Conservation (phyloP, 2,329 filamentous ascomycete species). For the Colletotrichum shisoi region DNA sequence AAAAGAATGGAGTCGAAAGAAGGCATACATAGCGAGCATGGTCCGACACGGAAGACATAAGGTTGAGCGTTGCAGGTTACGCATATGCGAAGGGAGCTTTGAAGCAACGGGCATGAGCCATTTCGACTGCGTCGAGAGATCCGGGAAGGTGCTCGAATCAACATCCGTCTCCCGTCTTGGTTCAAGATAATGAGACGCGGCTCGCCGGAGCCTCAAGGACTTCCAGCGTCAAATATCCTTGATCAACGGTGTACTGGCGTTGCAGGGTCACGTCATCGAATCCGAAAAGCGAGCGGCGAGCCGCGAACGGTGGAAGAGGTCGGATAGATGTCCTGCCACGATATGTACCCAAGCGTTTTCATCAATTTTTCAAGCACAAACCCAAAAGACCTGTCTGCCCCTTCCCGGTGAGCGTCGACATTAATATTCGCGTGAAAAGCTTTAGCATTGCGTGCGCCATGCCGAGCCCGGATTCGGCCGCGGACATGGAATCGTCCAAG, state of each 20-base stretch:
- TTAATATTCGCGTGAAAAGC: background rate
- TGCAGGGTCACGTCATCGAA: constrained; percentile 3
- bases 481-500: background rate
- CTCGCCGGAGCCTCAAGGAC: constrained; percentile 16
- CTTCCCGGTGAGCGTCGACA: background rate
- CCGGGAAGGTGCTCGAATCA: constrained; percentile 17
- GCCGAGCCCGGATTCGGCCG: background rate
- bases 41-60: constrained; percentile 26
- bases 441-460: background rate
- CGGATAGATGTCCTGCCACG: constrained; percentile 24
- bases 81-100: constrained; percentile 11
- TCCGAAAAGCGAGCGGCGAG: constrained; percentile 13
- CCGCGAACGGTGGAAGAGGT: constrained; percentile 7
- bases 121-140: constrained; percentile 20
- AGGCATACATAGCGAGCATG: constrained; percentile 39
- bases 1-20: constrained; percentile 38
- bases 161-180: constrained; percentile 16
- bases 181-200: constrained; percentile 10
- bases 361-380: constrained; percentile 27
- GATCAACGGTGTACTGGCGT: constrained; percentile 9
- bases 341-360: constrained; percentile 33
- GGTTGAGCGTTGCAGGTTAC: constrained; percentile 22
- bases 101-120: constrained; percentile 16
- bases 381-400: constrained; percentile 5
- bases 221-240: constrained; percentile 2